Evolutionary conservation across 306 rosid genomes (phyloP).

Genomic region (Dalbergia cultrata): DNA sequence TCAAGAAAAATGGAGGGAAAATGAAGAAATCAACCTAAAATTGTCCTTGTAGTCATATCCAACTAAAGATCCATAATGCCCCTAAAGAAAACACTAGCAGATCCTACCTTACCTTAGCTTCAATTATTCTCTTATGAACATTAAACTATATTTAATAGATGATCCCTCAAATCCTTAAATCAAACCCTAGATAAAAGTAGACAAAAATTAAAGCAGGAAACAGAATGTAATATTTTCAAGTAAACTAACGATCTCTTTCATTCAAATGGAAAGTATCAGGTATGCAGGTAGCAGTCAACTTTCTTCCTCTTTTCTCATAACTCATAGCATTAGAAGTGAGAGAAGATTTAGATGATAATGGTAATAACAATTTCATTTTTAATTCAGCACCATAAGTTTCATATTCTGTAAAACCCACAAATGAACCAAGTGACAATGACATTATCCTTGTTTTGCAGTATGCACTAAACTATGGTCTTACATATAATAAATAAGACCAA

Average conservation of each 20-base stretch:
- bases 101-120: conserved; percentile 13
- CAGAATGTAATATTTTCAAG: not conserved
- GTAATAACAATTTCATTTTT: conserved; percentile 20
- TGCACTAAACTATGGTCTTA: conserved; percentile 18
- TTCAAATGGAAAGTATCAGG: conserved; percentile 26
- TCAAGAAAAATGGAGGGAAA: not conserved
- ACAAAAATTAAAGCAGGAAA: conserved; percentile 23
- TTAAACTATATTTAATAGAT: conserved; percentile 14
- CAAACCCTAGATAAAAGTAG: not conserved
- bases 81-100: conserved; percentile 23
- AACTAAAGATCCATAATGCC: conserved; percentile 30
- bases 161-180: conserved; percentile 26
- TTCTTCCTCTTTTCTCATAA: conserved; percentile 17
- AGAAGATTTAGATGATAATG: conserved; percentile 11
- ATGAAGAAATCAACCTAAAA: conserved; percentile 21
- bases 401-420: conserved; percentile 18
- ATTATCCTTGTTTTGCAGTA: not conserved
- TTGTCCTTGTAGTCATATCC: not conserved
- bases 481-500: conserved; percentile 25
- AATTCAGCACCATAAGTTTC: conserved; percentile 2
- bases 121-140: conserved; percentile 9
- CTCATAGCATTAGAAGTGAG: conserved; percentile 11
- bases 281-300: conserved; percentile 16
- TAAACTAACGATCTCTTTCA: conserved; percentile 30
- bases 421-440: not conserved